A percentile compares a stretch with the other conserved stretches of the same genome.
Evolutionary conservation across 2,329 filamentous ascomycete genomes (phyloP).

Genomic region (Metarhizium sp.): DNA sequence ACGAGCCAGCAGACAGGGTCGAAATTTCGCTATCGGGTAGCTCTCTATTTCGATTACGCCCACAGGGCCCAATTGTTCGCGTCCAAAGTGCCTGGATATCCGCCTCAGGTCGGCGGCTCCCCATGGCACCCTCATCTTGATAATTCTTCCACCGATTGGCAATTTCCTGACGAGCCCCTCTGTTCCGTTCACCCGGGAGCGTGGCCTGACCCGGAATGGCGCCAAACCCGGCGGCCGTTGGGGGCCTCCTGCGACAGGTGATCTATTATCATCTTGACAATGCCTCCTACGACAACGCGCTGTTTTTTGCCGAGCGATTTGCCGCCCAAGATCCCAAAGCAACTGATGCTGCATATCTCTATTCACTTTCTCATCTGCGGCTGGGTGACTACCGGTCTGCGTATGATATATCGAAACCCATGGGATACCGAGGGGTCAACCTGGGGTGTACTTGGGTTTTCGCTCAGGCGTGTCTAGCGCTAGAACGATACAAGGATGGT

Average conservation of each 20-base stretch:
- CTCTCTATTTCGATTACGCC: not conserved
- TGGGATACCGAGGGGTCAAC: slow-evolving; percentile 63
- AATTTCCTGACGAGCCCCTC: not conserved
- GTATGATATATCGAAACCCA: slow-evolving; percentile 68
- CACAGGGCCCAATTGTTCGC: not conserved
- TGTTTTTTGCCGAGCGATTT: slow-evolving; percentile 86
- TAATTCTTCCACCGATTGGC: not conserved
- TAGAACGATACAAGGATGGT: slow-evolving; percentile 74
- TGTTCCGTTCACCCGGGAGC: slow-evolving; percentile 1
- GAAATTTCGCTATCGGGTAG: no score
- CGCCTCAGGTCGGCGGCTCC: not conserved
- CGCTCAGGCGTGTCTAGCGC: slow-evolving; percentile 74
- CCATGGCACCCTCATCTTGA: slow-evolving; percentile 6
- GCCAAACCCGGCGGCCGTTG: slow-evolving; percentile 39
- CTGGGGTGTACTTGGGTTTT: slow-evolving; percentile 86
- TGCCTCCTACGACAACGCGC: slow-evolving; percentile 76
- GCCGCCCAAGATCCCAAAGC: slow-evolving; percentile 75
- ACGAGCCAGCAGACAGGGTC: not conserved
- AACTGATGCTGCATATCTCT: slow-evolving; percentile 70
- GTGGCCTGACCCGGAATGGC: slow-evolving; percentile 33
- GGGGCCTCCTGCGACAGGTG: slow-evolving; percentile 46
- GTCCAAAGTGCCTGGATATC: not conserved
- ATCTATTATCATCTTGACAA: slow-evolving; percentile 76
- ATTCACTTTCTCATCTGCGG: slow-evolving; percentile 76
- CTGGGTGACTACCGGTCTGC: slow-evolving; percentile 77